Base-by-base conservation (phyloP, 495 filamentous ascomycete genomes). In the Lasiosphaeria miniovina region DNA sequence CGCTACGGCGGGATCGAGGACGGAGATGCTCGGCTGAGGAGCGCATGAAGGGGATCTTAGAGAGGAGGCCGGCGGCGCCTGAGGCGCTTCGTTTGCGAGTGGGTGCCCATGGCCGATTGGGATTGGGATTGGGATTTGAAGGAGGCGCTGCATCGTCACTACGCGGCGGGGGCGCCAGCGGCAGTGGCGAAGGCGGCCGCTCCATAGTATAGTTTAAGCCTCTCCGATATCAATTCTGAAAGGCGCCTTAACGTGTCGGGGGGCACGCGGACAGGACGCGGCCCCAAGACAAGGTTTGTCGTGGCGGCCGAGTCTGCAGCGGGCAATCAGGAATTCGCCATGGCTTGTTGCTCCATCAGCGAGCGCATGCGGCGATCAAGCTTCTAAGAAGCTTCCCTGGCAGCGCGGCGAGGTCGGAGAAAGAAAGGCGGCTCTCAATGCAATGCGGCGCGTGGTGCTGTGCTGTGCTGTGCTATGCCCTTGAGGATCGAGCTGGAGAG, bases 31-130 rank as follows among this genome's bases (percentile, higher is more conserved):
- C 76, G 48, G 69, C 76, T 52, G 66, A 80, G 50, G 80, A 75
- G 55, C 88, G 85, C 38, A 87, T 70, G 59, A 88, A 86, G 43
- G 84, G 82, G n/a, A 89, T 72, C 58, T 78, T 81, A 14, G 83
- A 82, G 17, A 84, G 78, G 64, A 83, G 80, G 59, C 82, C 86
- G 55, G 85, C 86, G 10, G 67, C 63, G 3, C 63, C 65, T 33
- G 70, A 69, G 51, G 55, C 61, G 61, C 71, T 72, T 38, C 68
- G 70, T 54, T 72, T 69, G 61, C 66, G 63, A 17, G 54, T 58
- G 4, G 61, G 60, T 17, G 61, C 64, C 34, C 61, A 48, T 8
- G 64, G 61, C n/a, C 56, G 64, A 41, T 32, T 53, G 32, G 66
- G 38, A 14, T 43, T 57, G 5, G n/a, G 49, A 12, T 33, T 32